A percentile compares a stretch with the other conserved stretches of the same genome.
These are phyloP conservation scores for Irpex sp. DNA, from an alignment of 1,284 basidiomycete species.

Conservation along the genomic window DNA sequence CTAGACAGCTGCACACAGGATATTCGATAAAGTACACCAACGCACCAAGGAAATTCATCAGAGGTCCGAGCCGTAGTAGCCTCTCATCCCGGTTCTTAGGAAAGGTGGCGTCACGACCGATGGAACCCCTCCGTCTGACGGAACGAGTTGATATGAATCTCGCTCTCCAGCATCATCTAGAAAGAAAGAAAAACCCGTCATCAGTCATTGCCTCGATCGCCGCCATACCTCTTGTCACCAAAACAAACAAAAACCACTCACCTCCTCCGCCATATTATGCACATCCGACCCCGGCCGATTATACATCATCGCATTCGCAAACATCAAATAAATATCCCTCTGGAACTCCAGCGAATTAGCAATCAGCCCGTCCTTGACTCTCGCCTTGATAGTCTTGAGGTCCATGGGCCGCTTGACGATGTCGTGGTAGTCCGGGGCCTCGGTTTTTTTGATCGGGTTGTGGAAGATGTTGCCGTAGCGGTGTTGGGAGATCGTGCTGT, in stretches of 20 bases:
- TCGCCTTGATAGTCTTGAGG: slow-evolving; percentile 81
- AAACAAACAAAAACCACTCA: slow-evolving; percentile 28
- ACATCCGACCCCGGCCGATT: slow-evolving; percentile 82
- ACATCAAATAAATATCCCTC: slow-evolving; percentile 87
- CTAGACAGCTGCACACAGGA: too few relatives aligned
- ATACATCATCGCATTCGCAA: slow-evolving; percentile 95
- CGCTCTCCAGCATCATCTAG: slow-evolving; percentile 84
- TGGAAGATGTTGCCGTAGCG: slow-evolving; percentile 87
- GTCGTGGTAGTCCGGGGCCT: slow-evolving; percentile 87
- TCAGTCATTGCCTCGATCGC: neutral
- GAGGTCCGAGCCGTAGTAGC: too few relatives aligned
- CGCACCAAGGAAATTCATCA: too few relatives aligned
- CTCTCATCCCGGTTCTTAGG: too few relatives aligned
- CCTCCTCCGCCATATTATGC: slow-evolving; percentile 85
- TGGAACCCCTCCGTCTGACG: slow-evolving; percentile 68
- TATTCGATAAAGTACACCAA: too few relatives aligned
- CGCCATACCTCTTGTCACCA: neutral
- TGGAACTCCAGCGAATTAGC: slow-evolving; percentile 81
- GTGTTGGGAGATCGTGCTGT: slow-evolving; percentile 78
- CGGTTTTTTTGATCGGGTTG: slow-evolving; percentile 80
- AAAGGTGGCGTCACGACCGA: slow-evolving; percentile 17
- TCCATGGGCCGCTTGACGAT: slow-evolving; percentile 92
- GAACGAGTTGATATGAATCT: slow-evolving; percentile 70
- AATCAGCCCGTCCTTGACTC: slow-evolving; percentile 79
- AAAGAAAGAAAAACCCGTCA: neutral